Base-by-base conservation (phyloP, 2,329 filamentous ascomycete species). In the Fusarium transvaalense region DNA sequence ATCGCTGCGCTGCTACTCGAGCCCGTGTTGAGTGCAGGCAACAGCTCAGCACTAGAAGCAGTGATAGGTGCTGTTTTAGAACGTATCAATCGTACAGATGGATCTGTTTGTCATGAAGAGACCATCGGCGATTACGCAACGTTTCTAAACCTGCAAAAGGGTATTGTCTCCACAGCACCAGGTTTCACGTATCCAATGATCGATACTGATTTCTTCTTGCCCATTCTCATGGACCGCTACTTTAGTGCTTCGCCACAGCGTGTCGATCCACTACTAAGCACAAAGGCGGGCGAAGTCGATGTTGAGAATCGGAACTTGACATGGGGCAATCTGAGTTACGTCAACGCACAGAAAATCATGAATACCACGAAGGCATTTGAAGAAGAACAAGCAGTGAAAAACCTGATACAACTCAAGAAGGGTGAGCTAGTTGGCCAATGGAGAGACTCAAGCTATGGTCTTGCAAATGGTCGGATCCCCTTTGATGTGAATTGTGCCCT, bases 401-500 rank as follows among this genome's bases (percentile, higher is more conserved):
- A 90, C 32, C 78, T 91, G 4, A 84, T 91, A 15, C 85, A 83
- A 60, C 79, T 91, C 0, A 87, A 87, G 60, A 72, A 83, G 0
- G 82, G 78, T 9, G 76, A 89, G 62, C 66, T 82, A 1, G 86
- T 89, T 0, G 89, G 89, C 0, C 78, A 91, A 73, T 91, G 88
- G 89, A 82, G 89, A 47, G 89, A 91, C 65, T 88, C 85, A 17
- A 82, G 78, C 1, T 85, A 85, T 50, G 88, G 89, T 15, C 74
- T 91, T 15, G 89, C 86, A 2, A 87, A 87, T 34, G 88, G 87
- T 3, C 82, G 85, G 0, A 86, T 89, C n/a, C 88, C 89, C 0
- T 91, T 88, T 71, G 84, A 90, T 64, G 88, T 91, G 25, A 91
- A 91, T 69, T 86, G 86, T 0, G 88, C 86, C 1, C 79, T 91